A percentile compares a stretch with the other conserved stretches of the same genome.
phyloP scores from a whole-genome alignment of 208 protist genomes.

The Angomonas deanei region DNA sequence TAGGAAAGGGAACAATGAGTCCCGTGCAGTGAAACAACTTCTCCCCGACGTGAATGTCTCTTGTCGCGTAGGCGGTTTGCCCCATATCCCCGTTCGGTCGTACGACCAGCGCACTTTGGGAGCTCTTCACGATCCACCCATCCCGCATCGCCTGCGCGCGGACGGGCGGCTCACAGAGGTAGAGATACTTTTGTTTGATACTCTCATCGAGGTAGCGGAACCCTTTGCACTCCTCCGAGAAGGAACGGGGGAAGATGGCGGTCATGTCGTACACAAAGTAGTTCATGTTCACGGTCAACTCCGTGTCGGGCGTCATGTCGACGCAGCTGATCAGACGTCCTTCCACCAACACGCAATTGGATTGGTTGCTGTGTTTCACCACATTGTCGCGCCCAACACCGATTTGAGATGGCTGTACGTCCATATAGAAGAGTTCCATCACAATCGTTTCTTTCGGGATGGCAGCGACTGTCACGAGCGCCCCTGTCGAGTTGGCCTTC shows the following conservation, averaged over 20 bases:
- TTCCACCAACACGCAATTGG: conserved; percentile 73
- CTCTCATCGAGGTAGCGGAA: conserved; percentile 65
- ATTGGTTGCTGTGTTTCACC: conserved; percentile 43
- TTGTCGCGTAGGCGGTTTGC: conserved; percentile 71
- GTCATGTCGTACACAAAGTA: conserved; percentile 84
- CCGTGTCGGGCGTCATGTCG: conserved; percentile 28
- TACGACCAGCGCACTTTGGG: conserved; percentile 42
- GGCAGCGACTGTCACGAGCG: conserved; percentile 22
- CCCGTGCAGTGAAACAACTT: conserved; percentile 66
- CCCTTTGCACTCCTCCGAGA: conserved; percentile 45
- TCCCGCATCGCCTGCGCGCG: conserved; percentile 78
- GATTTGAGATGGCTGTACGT: conserved; percentile 70
- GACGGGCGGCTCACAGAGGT: conserved; percentile 78
- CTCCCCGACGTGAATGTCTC: conserved; percentile 33
- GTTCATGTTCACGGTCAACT: conserved; percentile 78
- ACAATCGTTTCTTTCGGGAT: conserved; percentile 40
- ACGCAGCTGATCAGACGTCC: conserved; percentile 51
- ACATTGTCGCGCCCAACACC: conserved; percentile 45
- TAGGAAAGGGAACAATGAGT: conserved; percentile 75
- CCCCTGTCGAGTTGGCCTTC: conserved; percentile 19
- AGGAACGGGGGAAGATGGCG: conserved; percentile 50
- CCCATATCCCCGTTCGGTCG: conserved; percentile 76
- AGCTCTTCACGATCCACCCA: conserved; percentile 68
- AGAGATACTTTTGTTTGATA: conserved; percentile 57
- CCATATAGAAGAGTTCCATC: conserved; percentile 56